Evolutionary conservation across 1,284 basidiomycete genomes (phyloP).

Genomic region (Ganoderma resinaceum): DNA sequence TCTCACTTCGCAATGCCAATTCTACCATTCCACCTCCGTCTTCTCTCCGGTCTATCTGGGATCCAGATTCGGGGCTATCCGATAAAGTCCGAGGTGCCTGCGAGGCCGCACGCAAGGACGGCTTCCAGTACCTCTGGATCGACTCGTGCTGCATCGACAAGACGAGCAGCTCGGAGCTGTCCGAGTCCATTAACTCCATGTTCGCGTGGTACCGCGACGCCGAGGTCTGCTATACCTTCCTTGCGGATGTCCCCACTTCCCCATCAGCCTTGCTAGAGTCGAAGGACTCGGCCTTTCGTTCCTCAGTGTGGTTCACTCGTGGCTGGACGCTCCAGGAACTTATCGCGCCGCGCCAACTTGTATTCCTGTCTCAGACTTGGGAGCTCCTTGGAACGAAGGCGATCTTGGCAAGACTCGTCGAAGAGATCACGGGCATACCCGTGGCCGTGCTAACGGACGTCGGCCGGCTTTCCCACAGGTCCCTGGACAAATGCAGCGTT

Average conservation of each 20-base stretch:
- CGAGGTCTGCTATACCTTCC: background rate
- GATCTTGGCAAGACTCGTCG: background rate
- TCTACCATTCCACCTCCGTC: background rate
- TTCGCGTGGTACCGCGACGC: background rate
- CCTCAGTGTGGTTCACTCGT: background rate
- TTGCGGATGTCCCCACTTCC: constrained; percentile 19
- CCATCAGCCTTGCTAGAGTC: background rate
- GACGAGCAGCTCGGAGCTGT: background rate
- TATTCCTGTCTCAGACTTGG: background rate
- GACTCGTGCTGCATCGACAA: background rate
- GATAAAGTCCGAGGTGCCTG: background rate
- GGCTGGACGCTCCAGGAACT: background rate
- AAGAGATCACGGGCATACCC: background rate
- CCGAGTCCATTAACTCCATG: background rate
- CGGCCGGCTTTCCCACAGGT: background rate
- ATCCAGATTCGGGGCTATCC: background rate
- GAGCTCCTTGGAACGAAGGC: background rate
- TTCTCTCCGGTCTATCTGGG: background rate
- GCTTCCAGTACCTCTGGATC: background rate
- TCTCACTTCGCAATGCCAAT: background rate
- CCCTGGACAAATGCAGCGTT: constrained; percentile 8
- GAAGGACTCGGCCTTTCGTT: background rate
- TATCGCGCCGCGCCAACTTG: background rate
- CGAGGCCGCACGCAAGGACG: background rate
- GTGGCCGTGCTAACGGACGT: background rate